These are phyloP conservation scores for Evernia prunastri DNA, from an alignment of 495 filamentous ascomycete genomes.

Conservation along the genomic window DNA sequence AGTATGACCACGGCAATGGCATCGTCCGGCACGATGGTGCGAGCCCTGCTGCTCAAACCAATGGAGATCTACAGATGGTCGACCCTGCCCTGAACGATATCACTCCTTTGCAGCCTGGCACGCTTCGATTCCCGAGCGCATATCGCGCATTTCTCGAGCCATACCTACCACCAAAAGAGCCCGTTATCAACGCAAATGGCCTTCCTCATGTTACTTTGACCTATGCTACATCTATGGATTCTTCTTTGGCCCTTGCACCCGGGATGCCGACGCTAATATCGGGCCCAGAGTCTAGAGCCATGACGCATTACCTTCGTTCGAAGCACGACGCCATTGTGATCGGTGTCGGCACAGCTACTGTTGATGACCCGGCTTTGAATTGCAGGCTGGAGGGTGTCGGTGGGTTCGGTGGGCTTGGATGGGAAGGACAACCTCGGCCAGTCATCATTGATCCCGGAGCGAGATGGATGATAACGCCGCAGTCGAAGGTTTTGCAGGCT, in stretches of 20 bases:
- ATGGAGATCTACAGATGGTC: constrained; percentile 18
- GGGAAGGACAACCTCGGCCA: constrained; percentile 65
- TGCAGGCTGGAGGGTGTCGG: constrained; percentile 58
- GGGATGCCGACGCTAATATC: constrained; percentile 74
- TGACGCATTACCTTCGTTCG: constrained; percentile 85
- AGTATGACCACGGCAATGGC: constrained; percentile 46
- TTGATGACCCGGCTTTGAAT: constrained; percentile 81
- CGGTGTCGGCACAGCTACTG: constrained; percentile 73
- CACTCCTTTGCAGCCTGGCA: constrained; percentile 36
- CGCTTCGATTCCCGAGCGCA: constrained; percentile 41
- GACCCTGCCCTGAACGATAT: constrained; percentile 22
- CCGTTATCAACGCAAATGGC: constrained; percentile 31
- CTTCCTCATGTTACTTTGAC: constrained; percentile 64
- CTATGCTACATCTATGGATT: constrained; percentile 86
- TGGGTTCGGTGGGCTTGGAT: constrained; percentile 44
- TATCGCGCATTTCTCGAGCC: constrained; percentile 42
- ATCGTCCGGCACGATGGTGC: constrained; percentile 36
- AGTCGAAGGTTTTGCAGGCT: constrained; percentile 56
- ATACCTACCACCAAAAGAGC: constrained; percentile 39
- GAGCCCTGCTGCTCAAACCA: constrained; percentile 20
- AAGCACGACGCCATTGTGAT: constrained; percentile 79
- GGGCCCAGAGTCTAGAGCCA: constrained; percentile 71
- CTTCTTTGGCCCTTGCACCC: constrained; percentile 63
- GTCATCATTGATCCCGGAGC: constrained; percentile 69
- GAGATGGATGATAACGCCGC: constrained; percentile 56